Conservation (phyloP, 148 eudicot genomes). For the Rheum nobile region DNA sequence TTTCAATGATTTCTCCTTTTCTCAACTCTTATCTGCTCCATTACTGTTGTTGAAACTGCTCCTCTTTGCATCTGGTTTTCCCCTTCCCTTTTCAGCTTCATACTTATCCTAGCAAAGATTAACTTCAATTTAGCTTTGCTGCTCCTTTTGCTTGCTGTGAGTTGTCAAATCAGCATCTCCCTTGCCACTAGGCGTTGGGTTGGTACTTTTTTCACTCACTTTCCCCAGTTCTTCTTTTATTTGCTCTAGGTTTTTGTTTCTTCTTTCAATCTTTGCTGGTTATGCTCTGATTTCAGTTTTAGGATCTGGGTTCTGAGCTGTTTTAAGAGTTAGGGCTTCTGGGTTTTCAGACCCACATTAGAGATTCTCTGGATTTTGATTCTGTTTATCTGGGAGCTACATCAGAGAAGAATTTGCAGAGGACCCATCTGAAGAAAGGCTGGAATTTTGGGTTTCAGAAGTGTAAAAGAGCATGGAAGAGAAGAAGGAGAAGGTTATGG, state of each 20-base stretch:
- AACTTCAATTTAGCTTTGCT: background rate
- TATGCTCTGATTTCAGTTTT: conserved; percentile 1
- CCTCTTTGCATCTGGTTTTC: background rate
- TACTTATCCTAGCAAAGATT: background rate
- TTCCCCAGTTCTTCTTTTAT: background rate
- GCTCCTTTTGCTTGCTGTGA: background rate
- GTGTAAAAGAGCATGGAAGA: background rate
- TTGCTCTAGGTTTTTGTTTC: background rate
- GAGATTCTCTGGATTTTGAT: background rate
- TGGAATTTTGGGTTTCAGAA: background rate
- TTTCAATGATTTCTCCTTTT: background rate
- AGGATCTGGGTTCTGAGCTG: background rate
- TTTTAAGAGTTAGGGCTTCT: background rate
- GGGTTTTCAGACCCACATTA: background rate
- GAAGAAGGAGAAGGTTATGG: background rate
- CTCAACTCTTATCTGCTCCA: background rate
- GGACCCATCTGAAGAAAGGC: background rate
- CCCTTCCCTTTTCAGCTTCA: background rate
- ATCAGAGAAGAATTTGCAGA: background rate
- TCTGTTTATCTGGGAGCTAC: background rate
- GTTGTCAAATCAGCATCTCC: conserved; percentile 2
- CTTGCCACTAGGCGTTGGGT: background rate
- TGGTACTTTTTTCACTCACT: background rate
- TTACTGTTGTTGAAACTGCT: background rate
- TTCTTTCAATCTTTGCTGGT: background rate